Base-by-base conservation (phyloP, 352 stramenopile genomes). In the Pythium chondricola region DNA sequence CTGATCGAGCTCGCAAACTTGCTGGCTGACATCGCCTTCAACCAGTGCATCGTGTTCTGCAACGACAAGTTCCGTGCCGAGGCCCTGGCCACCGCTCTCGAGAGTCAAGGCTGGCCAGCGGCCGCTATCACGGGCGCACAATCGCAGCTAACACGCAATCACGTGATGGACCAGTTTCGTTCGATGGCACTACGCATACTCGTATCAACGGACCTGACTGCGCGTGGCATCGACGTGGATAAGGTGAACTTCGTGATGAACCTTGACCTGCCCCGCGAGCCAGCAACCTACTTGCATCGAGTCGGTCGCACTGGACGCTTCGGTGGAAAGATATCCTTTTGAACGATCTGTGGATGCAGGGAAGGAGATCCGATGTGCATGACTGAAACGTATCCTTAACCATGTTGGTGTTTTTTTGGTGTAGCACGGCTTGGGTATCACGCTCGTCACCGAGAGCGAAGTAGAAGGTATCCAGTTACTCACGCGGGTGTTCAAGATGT, bases 171-270 rank as follows among this genome's bases (percentile, higher is more conserved):
- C 35, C 46, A 42, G 14, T 88, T 91, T 58, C 67, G 77, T 20
- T 27, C 59, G 4, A 69, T 71, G 20, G 56, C 54, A 7, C 63
- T 70, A 20, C 80, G 80, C 16, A 68, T 88, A n/a, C 49, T 91
- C 13, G 74, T 91, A 39, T 85, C 80, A 8, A 91, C 80, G 0
- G 80, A 91, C 43, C 75, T 91, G 39, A 88, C 69, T 8, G 74
- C 80, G 16, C 65, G 80, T 33, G 80, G 80, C 11, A 87, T 91
- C 52, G 80, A 91, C 40, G 58, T 91, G 14, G 77, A 88, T 29
- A 71, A 67, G 30, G 80, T 91, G 39, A 88, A 88, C 38, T 82
- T 91, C 59, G 80, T 91, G 36, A 71, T 88, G 27, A 91, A 89
- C 42, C 36, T 89, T 41, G 80, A 91, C 50, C 46, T 91, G 11